Conservation (phyloP, 2,329 filamentous ascomycete species). For the Cercospora janseana region DNA sequence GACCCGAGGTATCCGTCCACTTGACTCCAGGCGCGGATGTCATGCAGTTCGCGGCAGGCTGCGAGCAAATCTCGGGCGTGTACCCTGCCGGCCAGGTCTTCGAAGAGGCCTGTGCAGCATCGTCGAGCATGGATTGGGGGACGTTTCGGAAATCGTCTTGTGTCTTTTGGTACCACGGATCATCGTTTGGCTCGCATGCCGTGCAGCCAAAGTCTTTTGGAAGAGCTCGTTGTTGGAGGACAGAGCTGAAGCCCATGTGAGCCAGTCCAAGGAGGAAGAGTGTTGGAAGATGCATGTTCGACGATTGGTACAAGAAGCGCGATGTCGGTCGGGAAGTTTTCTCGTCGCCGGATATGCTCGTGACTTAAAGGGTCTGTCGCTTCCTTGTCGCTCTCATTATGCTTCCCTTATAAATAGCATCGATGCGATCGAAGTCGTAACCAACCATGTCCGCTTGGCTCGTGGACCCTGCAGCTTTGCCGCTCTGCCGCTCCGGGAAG, state of each 20-base stretch:
- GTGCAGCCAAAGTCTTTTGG: neutral
- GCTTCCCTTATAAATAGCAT: too few species aligned
- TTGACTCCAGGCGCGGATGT: neutral
- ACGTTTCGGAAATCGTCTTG: neutral
- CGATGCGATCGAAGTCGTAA: too few species aligned
- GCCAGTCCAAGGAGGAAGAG: neutral
- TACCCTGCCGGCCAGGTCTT: neutral
- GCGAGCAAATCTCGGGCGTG: neutral
- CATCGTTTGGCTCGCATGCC: neutral
- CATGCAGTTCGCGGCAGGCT: neutral
- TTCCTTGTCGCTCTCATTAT: too few species aligned
- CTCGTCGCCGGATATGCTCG: too few species aligned
- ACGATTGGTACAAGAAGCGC: too few species aligned
- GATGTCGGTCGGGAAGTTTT: too few species aligned
- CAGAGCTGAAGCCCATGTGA: constrained; percentile 5
- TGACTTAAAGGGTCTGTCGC: too few species aligned
- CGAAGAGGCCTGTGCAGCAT: neutral
- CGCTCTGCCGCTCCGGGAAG: too few species aligned
- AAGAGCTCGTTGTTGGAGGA: neutral
- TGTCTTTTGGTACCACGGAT: neutral
- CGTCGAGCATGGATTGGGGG: neutral
- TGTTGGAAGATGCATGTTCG: neutral
- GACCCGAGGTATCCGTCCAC: neutral
- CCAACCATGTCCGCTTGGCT: too few species aligned
- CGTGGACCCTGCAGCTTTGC: too few species aligned